Base-by-base conservation (phyloP, 2,329 filamentous ascomycete genomes). In the Fusarium torulosum region DNA sequence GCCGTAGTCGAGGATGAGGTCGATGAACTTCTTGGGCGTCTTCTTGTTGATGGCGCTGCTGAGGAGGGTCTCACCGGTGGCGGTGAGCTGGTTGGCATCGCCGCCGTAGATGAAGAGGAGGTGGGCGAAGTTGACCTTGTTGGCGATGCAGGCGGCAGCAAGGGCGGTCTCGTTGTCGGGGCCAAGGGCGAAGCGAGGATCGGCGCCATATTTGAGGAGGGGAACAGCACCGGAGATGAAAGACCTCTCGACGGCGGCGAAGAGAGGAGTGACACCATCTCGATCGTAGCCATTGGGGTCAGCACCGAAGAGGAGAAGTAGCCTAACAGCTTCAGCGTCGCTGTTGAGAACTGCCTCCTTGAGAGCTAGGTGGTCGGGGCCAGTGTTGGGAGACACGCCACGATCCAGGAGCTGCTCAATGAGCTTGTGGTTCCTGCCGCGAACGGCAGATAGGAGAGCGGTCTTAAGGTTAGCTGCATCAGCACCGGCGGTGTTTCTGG, bases 151-250 rank as follows among this genome's bases (percentile, higher is more conserved):
- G 17, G 88, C 82, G 49, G 83, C 69, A 19, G 82, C 80, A 31
- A 91, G 78, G 0, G 89, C 84, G 2, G 85, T 84, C 63, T 90
- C 87, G 5, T 81, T 75, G 11, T 85, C 82, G 0, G 81, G 75
- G 1, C 86, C 83, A 2, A 81, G 79, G 2, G 79, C 76, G 44
- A 86, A 78, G 71, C 88, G 88, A 11, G 84, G 83, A 72, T 87
- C 86, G 17, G 86, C 86, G 13, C 88, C 87, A 63, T 91, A 90
- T 76, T 90, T 89, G 67, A 90, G 81, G 6, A 91, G 82, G 50
- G 85, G 78, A 29, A 84, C 84, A 0, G 88, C 86, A 4, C 84
- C 87, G 21, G 86, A 85, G 40, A 86, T 74, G 72, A 86, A 88
- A 0, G 81, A 82, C 61, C 81, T 82, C 67, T 85, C 86, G 4